Evolutionary conservation across 306 rosid genomes (phyloP).

Genomic region (Acacia melanoxylon): DNA sequence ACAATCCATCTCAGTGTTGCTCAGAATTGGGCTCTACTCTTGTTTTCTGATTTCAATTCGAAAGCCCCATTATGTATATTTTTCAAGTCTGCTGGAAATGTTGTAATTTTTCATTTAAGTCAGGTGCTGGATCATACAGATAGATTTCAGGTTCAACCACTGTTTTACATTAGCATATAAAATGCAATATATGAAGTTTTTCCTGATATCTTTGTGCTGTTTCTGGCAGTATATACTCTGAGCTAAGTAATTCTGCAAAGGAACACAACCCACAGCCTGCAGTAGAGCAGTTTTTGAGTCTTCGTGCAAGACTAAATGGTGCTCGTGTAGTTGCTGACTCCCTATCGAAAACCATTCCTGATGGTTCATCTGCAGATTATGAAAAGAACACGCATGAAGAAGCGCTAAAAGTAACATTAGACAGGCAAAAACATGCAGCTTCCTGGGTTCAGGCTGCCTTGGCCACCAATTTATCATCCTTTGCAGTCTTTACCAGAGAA

Average conservation of each 20-base stretch:
- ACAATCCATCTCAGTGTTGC: not conserved
- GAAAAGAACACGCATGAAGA: conserved; percentile 67
- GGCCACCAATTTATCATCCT: conserved; percentile 74
- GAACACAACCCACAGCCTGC: conserved; percentile 81
- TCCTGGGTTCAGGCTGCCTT: conserved; percentile 92
- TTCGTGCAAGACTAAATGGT: conserved; percentile 62
- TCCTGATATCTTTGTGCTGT: conserved; percentile 29
- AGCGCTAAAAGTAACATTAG: conserved; percentile 55
- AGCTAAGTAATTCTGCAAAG: conserved; percentile 64
- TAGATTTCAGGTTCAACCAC: conserved; percentile 7
- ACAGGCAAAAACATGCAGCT: conserved; percentile 63
- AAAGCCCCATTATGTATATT: not conserved
- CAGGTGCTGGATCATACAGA: not conserved
- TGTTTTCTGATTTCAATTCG: conserved; percentile 6
- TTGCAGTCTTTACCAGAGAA: conserved; percentile 62
- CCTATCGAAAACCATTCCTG: conserved; percentile 52
- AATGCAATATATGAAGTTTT: conserved; percentile 18
- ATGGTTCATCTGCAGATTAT: conserved; percentile 53
- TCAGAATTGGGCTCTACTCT: not conserved
- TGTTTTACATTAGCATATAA: not conserved
- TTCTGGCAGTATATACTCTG: conserved; percentile 71
- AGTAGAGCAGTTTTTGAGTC: conserved; percentile 79
- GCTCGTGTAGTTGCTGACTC: conserved; percentile 60
- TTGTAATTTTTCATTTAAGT: conserved; percentile 13
- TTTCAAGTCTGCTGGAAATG: conserved; percentile 5